These are phyloP conservation scores for Berberis thunbergii DNA, from an alignment of 164 flowering plant genomes.

Conservation along the genomic window DNA sequence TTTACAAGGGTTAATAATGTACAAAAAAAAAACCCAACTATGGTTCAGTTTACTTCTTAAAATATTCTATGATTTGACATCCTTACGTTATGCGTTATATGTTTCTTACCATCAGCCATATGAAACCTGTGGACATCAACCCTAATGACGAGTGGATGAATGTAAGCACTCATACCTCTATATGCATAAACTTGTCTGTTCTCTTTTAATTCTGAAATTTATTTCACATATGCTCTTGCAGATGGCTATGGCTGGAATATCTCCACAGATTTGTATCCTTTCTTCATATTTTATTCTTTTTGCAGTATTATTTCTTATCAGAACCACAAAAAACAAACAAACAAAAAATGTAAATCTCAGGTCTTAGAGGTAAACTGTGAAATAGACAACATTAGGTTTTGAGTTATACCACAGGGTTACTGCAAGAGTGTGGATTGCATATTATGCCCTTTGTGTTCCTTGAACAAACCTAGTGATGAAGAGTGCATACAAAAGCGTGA, in stretches of 20 bases:
- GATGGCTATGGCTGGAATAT: slow-evolving; percentile 92
- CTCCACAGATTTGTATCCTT: slow-evolving; percentile 92
- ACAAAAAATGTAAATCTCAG: no score
- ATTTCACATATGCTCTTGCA: slow-evolving; percentile 23
- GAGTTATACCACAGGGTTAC: background rate
- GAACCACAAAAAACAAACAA: no score
- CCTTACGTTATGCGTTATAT: background rate
- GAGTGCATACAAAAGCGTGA: slow-evolving; percentile 86
- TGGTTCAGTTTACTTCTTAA: background rate
- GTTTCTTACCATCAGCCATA: slow-evolving; percentile 44
- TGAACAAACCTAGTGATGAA: slow-evolving; percentile 73
- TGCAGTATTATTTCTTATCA: background rate
- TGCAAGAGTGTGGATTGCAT: no score
- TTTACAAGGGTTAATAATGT: background rate
- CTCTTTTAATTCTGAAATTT: background rate
- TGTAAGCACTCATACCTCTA: slow-evolving; percentile 35
- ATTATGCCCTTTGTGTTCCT: slow-evolving; percentile 23
- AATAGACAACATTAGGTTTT: background rate
- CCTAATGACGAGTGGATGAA: slow-evolving; percentile 95
- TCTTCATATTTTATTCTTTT: background rate
- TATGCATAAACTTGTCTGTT: slow-evolving; percentile 1
- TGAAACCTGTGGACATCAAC: slow-evolving; percentile 89
- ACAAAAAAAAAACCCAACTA: background rate
- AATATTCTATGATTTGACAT: background rate
- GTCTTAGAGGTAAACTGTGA: background rate